Evolutionary conservation across 805 yeast species (phyloP).

Genomic region (Wickerhamomyces ciferrii): DNA sequence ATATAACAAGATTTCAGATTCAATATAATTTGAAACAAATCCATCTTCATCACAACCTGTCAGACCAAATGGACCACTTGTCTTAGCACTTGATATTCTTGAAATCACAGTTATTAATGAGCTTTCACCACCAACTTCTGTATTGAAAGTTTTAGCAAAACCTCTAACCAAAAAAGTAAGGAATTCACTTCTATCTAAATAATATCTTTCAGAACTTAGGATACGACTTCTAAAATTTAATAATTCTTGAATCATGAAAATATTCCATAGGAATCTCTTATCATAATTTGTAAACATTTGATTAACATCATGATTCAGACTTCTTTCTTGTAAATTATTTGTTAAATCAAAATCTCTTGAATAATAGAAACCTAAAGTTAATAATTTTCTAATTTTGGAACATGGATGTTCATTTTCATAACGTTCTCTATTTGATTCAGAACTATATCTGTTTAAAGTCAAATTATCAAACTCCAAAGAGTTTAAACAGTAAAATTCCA

Average conservation of each 20-base stretch:
- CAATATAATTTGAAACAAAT: slow-evolving; percentile 85
- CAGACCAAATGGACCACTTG: slow-evolving; percentile 81
- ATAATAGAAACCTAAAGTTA: slow-evolving; percentile 83
- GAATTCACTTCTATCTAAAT: slow-evolving; percentile 65
- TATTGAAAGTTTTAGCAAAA: slow-evolving; percentile 67
- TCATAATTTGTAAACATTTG: slow-evolving; percentile 47
- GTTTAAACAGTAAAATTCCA: slow-evolving; percentile 60
- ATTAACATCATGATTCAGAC: slow-evolving; percentile 34
- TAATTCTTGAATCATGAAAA: slow-evolving; percentile 75
- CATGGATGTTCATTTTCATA: slow-evolving; percentile 69
- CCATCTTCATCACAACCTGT: slow-evolving; percentile 93
- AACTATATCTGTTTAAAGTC: slow-evolving; percentile 16
- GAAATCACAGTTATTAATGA: slow-evolving; percentile 70
- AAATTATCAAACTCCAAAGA: slow-evolving; percentile 46
- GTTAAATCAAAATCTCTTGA: slow-evolving; percentile 90
- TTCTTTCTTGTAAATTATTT: slow-evolving; percentile 69
- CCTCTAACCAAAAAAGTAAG: slow-evolving; percentile 87
- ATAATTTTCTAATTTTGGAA: slow-evolving; percentile 61
- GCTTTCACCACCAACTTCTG: slow-evolving; percentile 20
- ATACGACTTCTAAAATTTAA: slow-evolving; percentile 65
- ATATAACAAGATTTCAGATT: slow-evolving; percentile 76
- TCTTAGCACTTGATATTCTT: slow-evolving; percentile 83
- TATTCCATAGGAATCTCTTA: slow-evolving; percentile 86
- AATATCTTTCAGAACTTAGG: slow-evolving; percentile 48
- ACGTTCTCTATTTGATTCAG: slow-evolving; percentile 22